Evolutionary conservation across 768 basidiomycete genomes (phyloP), one percentile per base, ranked within the genome.

Genomic region (Clitopilus passeckerianus): DNA sequence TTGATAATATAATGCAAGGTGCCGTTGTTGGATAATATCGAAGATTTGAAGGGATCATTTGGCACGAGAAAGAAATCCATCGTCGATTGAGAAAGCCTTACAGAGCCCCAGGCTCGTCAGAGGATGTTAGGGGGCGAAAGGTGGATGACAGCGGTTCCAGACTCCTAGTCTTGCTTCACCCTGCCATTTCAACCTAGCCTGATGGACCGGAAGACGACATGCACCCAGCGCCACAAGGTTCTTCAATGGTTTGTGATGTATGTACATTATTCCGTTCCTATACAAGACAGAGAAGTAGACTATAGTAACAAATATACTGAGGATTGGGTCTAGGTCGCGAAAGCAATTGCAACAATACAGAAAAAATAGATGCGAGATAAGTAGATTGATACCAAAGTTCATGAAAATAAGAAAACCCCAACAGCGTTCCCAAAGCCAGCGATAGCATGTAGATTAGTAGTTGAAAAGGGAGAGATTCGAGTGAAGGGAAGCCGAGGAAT

Each of bases 391-490:
- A 50, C 20, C 22, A 50, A 7, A 22, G 22, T 16, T 23, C 22
- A 50, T n/a, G 46, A 50, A 22, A 50, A 50, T 5, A 18, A 7
- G 64, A 89, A 82, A 24, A 88, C 66, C 33, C 87, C 87, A 59
- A 88, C 74, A 4, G 89, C 91, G 69, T 93, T 92, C 43, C 90
- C 90, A 67, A 91, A 90, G 15, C 90, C 90, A 61, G 86, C 88
- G 9, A 91, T 66, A 60, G 78, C 84, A 65, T 79, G 74, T 15
- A 80, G 77, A 33, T 80, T 70, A 20, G 77, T 69, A 55, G 78
- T 74, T 24, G 84, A 65, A 60, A 89, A 77, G 30, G 88, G 81
- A 2, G 85, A 81, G 9, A 90, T 85, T 20, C 88, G 80, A n/a
- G 90, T 92, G 68, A 91, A 91, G n/a, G 90, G 89, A 62, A 92